Evolutionary conservation across 2,329 filamentous ascomycete genomes (phyloP).

Genomic region (Samsoniella hepiali): DNA sequence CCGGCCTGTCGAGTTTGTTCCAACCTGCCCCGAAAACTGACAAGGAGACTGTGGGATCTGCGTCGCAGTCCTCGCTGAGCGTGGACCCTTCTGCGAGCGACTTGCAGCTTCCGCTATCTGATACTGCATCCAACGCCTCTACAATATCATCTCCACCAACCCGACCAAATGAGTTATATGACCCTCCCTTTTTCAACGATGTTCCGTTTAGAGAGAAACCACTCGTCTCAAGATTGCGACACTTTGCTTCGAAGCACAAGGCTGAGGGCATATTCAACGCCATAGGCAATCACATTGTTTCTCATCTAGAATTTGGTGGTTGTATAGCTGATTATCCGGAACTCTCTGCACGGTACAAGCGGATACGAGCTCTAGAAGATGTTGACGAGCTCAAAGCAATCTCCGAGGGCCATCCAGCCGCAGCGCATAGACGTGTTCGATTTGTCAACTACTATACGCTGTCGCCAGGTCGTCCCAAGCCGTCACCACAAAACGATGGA

Average conservation of each 20-base stretch:
- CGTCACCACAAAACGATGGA: background rate
- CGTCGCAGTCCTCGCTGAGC: conserved; percentile 10
- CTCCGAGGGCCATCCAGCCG: conserved; percentile 21
- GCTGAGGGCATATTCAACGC: conserved; percentile 66
- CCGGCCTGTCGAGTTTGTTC: conserved; percentile 77
- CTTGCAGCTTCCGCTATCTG: background rate
- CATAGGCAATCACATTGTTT: conserved; percentile 69
- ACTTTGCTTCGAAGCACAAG: conserved; percentile 80
- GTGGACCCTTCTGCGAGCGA: conserved; percentile 15
- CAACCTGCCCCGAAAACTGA: conserved; percentile 36
- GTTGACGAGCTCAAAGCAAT: conserved; percentile 50
- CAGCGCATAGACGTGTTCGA: conserved; percentile 54
- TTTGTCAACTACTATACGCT: conserved; percentile 91
- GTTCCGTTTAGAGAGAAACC: conserved; percentile 64
- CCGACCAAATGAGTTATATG: conserved; percentile 61
- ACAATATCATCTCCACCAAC: conserved; percentile 16
- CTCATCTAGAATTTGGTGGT: conserved; percentile 79
- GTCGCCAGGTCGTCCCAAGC: conserved; percentile 69
- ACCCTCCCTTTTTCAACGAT: conserved; percentile 75
- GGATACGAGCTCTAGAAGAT: conserved; percentile 68
- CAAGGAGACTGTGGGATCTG: background rate
- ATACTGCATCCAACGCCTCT: conserved; percentile 15
- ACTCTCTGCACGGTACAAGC: conserved; percentile 67
- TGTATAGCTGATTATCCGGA: conserved; percentile 73
- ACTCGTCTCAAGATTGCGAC: conserved; percentile 63